A percentile compares a stretch with the other conserved stretches of the same genome.
Conservation (phyloP, 2,329 filamentous ascomycete species). For the Beauveria caledonica region DNA sequence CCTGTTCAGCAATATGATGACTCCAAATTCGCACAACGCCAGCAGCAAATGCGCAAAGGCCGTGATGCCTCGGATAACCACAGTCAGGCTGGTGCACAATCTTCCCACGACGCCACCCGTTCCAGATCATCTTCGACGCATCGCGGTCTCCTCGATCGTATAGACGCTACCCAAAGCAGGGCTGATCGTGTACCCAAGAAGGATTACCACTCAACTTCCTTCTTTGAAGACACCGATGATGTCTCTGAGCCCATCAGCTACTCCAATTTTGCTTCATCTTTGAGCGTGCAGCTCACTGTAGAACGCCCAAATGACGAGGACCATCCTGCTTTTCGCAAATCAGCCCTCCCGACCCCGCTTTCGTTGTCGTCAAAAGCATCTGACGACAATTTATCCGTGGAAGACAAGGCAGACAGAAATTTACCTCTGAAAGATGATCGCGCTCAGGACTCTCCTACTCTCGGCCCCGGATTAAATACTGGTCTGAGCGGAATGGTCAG, state of each 20-base stretch:
- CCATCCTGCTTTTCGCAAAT: conserved; percentile 45
- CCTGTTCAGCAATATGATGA: conserved; percentile 74
- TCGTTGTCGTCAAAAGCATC: conserved; percentile 23
- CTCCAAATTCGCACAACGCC: conserved; percentile 72
- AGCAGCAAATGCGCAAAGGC: conserved; percentile 71
- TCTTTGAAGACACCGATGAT: conserved; percentile 38
- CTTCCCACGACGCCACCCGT: conserved; percentile 29
- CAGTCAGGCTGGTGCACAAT: conserved; percentile 38
- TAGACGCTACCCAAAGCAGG: conserved; percentile 20
- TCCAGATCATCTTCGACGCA: conserved; percentile 39
- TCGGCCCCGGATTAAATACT: conserved; percentile 55
- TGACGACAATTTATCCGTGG: conserved; percentile 22
- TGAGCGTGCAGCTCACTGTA: conserved; percentile 21
- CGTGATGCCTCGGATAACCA: conserved; percentile 42
- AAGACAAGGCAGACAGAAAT: conserved; percentile 16
- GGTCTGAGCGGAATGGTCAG: conserved; percentile 76
- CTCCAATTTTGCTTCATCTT: conserved; percentile 9
- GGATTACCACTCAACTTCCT: conserved; percentile 28
- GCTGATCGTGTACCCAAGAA: conserved; percentile 23
- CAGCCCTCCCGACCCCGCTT: conserved; percentile 36
- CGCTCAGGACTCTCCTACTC: conserved; percentile 65
- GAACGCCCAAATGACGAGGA: conserved; percentile 44
- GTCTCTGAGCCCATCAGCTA: conserved; percentile 15
- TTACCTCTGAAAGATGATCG: conserved; percentile 11
- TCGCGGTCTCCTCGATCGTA: conserved; percentile 26